Evolutionary conservation across 805 yeast species (phyloP).

Genomic region (Tetrapisispora namnaoensis): DNA sequence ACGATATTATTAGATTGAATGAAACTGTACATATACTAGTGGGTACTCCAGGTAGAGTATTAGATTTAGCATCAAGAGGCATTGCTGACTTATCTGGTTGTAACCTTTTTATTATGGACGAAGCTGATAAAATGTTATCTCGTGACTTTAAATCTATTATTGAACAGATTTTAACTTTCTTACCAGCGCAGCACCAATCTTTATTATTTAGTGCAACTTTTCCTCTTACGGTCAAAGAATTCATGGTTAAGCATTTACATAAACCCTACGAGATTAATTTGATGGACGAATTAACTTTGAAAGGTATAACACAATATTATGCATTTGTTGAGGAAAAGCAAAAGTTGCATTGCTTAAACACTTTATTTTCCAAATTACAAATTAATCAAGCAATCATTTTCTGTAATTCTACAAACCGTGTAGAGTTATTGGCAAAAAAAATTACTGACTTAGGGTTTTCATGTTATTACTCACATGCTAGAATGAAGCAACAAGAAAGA

Average conservation of each 20-base stretch:
- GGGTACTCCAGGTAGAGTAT: conserved; percentile 96
- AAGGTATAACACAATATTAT: conserved; percentile 94
- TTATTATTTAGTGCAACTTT: conserved; percentile 90
- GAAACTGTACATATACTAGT: conserved; percentile 92
- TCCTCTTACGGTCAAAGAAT: conserved; percentile 86
- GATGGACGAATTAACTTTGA: conserved; percentile 93
- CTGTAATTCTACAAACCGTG: conserved; percentile 94
- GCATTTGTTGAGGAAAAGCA: conserved; percentile 98
- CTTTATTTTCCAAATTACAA: conserved; percentile 85
- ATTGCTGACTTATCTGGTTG: conserved; percentile 83
- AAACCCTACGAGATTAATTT: conserved; percentile 92
- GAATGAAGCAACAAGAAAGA: conserved; percentile 95
- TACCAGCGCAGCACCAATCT: conserved; percentile 76
- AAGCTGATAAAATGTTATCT: conserved; percentile 93
- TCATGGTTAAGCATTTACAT: conserved; percentile 81
- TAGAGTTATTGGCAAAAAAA: conserved; percentile 88
- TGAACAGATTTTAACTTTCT: conserved; percentile 72
- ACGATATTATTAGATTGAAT: conserved; percentile 85
- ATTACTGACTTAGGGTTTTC: conserved; percentile 95
- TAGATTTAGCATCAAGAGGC: conserved; percentile 83
- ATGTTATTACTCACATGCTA: conserved; percentile 93
- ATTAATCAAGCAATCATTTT: conserved; percentile 95
- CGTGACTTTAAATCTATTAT: conserved; percentile 82
- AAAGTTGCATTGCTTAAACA: conserved; percentile 90
- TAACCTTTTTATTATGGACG: conserved; percentile 91